Evolutionary conservation across 148 eudicot species (phyloP).

Genomic region (Persicaria tinctoria): DNA sequence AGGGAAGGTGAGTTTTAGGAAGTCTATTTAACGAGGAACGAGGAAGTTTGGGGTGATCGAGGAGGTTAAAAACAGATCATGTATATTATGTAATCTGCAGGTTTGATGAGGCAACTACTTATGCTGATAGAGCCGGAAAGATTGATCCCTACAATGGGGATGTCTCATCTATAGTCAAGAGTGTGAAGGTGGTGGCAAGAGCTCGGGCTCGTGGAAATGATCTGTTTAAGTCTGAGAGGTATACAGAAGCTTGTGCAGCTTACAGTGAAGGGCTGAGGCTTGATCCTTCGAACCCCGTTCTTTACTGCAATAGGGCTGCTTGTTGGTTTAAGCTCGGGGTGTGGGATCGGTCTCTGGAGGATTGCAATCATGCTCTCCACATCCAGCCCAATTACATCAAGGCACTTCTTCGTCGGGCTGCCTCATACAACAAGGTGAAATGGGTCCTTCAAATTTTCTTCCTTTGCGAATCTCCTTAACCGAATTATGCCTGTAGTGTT

Average conservation of each 20-base stretch:
- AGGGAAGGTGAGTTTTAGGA: slow-evolving; percentile 66
- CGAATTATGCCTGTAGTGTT: not conserved
- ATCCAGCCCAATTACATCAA: slow-evolving; percentile 74
- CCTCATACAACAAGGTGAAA: slow-evolving; percentile 66
- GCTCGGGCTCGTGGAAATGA: slow-evolving; percentile 90
- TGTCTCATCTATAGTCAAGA: slow-evolving; percentile 43
- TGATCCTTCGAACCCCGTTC: slow-evolving; percentile 74
- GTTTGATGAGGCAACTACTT: slow-evolving; percentile 68
- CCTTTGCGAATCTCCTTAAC: not conserved
- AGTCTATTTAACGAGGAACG: not conserved
- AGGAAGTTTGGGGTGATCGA: slow-evolving; percentile 16
- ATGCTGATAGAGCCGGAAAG: slow-evolving; percentile 57
- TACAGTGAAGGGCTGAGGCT: slow-evolving; percentile 81
- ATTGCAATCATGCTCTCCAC: slow-evolving; percentile 73
- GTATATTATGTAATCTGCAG: slow-evolving; percentile 42
- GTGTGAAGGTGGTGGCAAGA: slow-evolving; percentile 56
- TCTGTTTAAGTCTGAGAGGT: slow-evolving; percentile 72
- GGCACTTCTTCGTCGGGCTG: slow-evolving; percentile 88
- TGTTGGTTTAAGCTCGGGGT: slow-evolving; percentile 79
- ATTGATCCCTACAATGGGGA: slow-evolving; percentile 58
- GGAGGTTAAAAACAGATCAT: slow-evolving; percentile 29
- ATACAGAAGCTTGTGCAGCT: slow-evolving; percentile 83
- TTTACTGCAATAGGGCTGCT: slow-evolving; percentile 91
- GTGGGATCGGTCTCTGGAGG: slow-evolving; percentile 76
- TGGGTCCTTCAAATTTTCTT: not conserved